phyloP scores from a whole-genome alignment of 345 rosid genomes.

The Euphorbia pulcherrima region DNA sequence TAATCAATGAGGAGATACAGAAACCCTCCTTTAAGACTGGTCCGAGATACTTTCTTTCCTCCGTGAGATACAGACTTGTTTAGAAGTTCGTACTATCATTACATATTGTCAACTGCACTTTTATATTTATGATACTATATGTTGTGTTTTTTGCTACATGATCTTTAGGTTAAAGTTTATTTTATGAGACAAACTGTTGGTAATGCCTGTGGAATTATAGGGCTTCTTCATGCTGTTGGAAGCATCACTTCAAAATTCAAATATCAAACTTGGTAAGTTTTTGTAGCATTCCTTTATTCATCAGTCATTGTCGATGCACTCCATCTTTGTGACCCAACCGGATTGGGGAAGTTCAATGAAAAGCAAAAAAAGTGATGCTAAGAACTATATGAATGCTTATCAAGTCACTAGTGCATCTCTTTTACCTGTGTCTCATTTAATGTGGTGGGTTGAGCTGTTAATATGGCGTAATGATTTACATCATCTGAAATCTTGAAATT shows the following conservation, averaged over 20 bases:
- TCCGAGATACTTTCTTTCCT: too few relatives aligned
- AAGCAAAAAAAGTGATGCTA: not conserved
- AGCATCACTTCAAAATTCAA: conserved; percentile 69
- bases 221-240: conserved; percentile 92
- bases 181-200: conserved; percentile 97
- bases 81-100: not conserved
- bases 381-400: not conserved
- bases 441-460: not conserved
- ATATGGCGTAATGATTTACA: not conserved
- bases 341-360: not conserved
- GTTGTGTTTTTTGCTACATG: conserved; percentile 41
- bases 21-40: not conserved
- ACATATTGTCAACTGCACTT: not conserved
- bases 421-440: not conserved
- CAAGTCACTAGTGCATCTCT: not conserved
- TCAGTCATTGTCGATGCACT: not conserved
- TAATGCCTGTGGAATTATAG: conserved; percentile 97
- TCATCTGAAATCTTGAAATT: not conserved
- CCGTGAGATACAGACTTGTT: not conserved
- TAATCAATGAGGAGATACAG: not conserved
- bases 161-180: conserved; percentile 56
- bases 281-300: not conserved
- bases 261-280: conserved; percentile 66
- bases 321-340: not conserved
- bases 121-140: not conserved